These are phyloP conservation scores for Ciborinia camelliae DNA, from an alignment of 2,329 filamentous ascomycete genomes.

Conservation along the genomic window DNA sequence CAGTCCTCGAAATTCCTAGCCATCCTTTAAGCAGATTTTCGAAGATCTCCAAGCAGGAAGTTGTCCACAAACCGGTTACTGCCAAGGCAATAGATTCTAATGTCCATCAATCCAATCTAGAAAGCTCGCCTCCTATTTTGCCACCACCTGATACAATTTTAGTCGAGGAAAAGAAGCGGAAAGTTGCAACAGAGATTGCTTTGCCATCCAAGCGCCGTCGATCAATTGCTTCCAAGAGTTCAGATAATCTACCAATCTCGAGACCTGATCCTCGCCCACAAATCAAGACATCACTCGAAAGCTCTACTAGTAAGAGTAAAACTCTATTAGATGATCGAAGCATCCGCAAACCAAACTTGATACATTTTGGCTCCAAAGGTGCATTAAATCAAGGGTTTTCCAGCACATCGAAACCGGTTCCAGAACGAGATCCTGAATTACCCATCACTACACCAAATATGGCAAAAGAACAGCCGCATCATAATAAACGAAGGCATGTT, in stretches of 20 bases:
- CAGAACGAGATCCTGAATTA: background rate
- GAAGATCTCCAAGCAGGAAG: background rate
- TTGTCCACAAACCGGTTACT: background rate
- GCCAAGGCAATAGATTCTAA: background rate
- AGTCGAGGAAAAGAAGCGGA: conserved; percentile 15
- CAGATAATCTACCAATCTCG: background rate
- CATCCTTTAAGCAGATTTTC: background rate
- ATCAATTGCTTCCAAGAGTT: background rate
- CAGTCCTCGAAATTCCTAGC: background rate
- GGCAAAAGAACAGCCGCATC: conserved; percentile 5
- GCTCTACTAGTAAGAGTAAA: background rate
- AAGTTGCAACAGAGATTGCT: background rate
- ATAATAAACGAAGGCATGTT: conserved; percentile 3
- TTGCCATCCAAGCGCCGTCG: conserved; percentile 5
- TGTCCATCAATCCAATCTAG: background rate
- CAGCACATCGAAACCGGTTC: conserved; percentile 5
- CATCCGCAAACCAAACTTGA: conserved; percentile 26
- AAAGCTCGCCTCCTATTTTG: background rate
- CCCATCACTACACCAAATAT: background rate
- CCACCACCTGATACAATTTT: background rate
- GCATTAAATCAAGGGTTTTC: conserved; percentile 30
- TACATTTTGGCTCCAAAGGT: conserved; percentile 27
- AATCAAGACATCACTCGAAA: background rate
- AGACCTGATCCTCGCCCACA: background rate
- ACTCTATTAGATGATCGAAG: conserved; percentile 22